Base-by-base conservation (phyloP, 2,329 filamentous ascomycete species). In the Scedosporium aurantiacum region DNA sequence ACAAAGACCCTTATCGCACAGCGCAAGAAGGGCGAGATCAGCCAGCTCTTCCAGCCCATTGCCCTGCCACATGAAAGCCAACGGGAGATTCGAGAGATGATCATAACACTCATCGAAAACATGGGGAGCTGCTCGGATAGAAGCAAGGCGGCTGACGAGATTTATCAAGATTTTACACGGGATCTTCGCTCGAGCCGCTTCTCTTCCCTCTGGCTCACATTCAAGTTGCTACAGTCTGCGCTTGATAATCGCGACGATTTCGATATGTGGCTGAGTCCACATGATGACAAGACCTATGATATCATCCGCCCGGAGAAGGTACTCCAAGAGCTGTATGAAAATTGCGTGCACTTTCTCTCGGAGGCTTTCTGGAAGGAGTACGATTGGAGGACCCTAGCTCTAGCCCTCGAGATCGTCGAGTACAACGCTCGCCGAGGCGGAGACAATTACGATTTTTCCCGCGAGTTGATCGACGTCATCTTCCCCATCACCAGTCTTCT, bases 401-500 rank as follows among this genome's bases (percentile, higher is more conserved):
- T 97, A 40, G 88, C 92, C 0, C 75, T 99, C 1, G 93, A 97
- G 71, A 82, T 88, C 1, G 79, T 92, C 5, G 87, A 91, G 0
- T 82, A 93, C 61, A 87, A 91, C 64, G 90, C 93, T 2, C 78
- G 82, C 27, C 83, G 83, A 18, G 77, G 88, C 43, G 81, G 84
- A 21, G 70, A 80, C 59, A 82, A 83, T 0, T 99, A 80, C 59
- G 82, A 83, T 0, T 99, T 97, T 71, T 85, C 89, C 2, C 82
- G 86, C 2, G 93, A 97, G 70, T 80, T 99, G 8, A 90, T 97
- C 58, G 94, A 99, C 67, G 85, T 91, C 0, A 76, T 99, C 12
- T 99, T 96, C 71, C 92, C 94, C 0, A 80, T 96, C n/a, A 82
- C 95, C 0, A 90, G 94, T n/a, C 83, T 92, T 58, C 77, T 99